Evolutionary conservation across 805 yeast species (phyloP), one percentile per base, ranked within the genome.

Genomic region (Priceomyces melissophilus): DNA sequence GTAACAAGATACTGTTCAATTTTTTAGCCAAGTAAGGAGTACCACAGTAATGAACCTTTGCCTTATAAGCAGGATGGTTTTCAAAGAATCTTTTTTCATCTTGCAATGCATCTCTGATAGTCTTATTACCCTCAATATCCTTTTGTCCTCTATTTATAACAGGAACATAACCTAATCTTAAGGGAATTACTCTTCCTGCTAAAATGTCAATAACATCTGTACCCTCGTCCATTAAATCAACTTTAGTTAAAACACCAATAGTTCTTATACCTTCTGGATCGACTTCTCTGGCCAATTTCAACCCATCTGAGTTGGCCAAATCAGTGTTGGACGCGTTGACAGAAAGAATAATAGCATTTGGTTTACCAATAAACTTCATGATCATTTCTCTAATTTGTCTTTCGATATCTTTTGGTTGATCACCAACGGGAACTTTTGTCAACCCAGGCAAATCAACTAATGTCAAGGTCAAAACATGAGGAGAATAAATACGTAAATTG

Each of bases 341-440:
- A 1, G 97, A 91, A 41, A 93, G 73, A 44, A 93, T 84, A 49
- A 93, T 87, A 46, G 97, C 96, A 57, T 93, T 91, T 43, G 98
- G 98, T 56, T 89, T 89, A 20, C 96, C 84, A 50, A 93, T 90
- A 60, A 84, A 93, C 65, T 89, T 90, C 76, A 93, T 75, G 36
- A 93, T 73, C 88, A 93, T 84, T 49, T 89, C 96, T 58, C 89
- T 82, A 56, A 93, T 93, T 67, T 88, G 97, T 49, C 77, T 81
- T 69, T 93, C 99, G 50, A 93, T 93, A 64, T 93, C 99, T 55
- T 86, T 84, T 41, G 99, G 99, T 67, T 93, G 99, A 67, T 93
- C 99, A 37, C 99, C 99, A 41, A 93, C 96, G 3, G 99, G 99
- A 30, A 93, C 99, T 62, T 93, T 93, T 31, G 99, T 93, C 57